Base-by-base conservation (phyloP, 129 eudicot species). In the Flaveria linearis region DNA sequence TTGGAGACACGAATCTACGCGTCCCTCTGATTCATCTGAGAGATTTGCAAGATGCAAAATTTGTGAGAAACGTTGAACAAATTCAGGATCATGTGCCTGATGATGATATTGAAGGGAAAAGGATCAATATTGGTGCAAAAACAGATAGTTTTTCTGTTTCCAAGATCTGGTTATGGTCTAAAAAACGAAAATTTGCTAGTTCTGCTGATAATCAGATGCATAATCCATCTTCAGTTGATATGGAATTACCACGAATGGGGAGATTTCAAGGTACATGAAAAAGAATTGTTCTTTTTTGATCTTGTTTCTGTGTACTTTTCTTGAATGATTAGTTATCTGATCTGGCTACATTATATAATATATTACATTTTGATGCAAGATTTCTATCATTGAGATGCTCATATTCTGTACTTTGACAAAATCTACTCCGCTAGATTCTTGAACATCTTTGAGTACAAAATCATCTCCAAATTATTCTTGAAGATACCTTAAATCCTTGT, bases 141-240 rank as follows among this genome's bases (percentile, higher is more conserved):
- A 89, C 87, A 3, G 99, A 94, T 76, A 94, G 99, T 76, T 94
- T 87, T 62, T 94, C 99, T 18, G 96, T 89, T 75, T 94, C 99
- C 11, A 91, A 94, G 90, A 94, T 91, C 55, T 94, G 99, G 99
- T 84, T 91, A 45, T 94, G 99, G 99, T 82, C 97, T 52, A 94
- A 89, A 75, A 94, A 89, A 69, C 86, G 96, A 20, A 87, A 89
- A 58, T 91, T 78, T 51, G 90, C 90, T 51, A 89, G 90, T 85
- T 90, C 92, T 74, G 69, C 85, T 0, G 92, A 76, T 43, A 74
- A 69, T 62, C 82, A 82, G 22, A 68, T 65, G 78, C 82, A 82
- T 39, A 68, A 83, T 76, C 80, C 76, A 7, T 62, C 91, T 52
- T 69, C 89, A 14, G 82, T 85, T 42, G 84, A 86, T 68, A 64